A percentile compares a stretch with the other conserved stretches of the same genome.
phyloP scores from a whole-genome alignment of 805 yeast genomes.

The Spathaspora hagerdaliae region DNA sequence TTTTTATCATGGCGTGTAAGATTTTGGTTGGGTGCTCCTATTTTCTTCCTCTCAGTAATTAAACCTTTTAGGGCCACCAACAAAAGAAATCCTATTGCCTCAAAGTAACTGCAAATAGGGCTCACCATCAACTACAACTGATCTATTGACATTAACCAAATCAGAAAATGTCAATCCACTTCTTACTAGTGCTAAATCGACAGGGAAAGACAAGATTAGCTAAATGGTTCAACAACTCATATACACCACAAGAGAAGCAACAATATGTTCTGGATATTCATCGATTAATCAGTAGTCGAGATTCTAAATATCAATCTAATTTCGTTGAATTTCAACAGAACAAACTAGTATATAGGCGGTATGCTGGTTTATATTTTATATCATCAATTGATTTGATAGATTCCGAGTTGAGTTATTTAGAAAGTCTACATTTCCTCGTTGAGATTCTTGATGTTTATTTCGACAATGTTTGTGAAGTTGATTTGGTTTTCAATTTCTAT shows the following conservation, averaged over 20 bases:
- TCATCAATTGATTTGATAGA: conserved; percentile 75
- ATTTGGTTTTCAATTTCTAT: conserved; percentile 86
- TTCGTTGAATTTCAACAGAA: conserved; percentile 59
- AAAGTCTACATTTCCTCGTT: conserved; percentile 82
- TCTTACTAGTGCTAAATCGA: conserved; percentile 76
- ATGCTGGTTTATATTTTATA: conserved; percentile 90
- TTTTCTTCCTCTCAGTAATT: too few species aligned
- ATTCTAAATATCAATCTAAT: conserved; percentile 77
- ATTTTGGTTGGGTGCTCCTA: too few species aligned
- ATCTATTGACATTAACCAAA: not conserved
- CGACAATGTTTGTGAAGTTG: conserved; percentile 89
- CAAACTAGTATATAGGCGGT: conserved; percentile 79
- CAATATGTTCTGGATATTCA: conserved; percentile 62
- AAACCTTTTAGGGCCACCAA: not conserved
- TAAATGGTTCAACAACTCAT: conserved; percentile 58
- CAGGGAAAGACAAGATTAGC: conserved; percentile 90
- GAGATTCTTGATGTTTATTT: conserved; percentile 84
- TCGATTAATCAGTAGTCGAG: conserved; percentile 74
- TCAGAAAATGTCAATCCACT: conserved; percentile 67
- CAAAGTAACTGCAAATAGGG: not conserved
- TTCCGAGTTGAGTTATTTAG: conserved; percentile 78
- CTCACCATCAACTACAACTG: not conserved
- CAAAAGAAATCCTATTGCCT: not conserved
- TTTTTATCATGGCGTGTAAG: too few species aligned
- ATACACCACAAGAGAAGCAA: conserved; percentile 26